A percentile compares a stretch with the other conserved stretches of the same genome.
phyloP scores from a whole-genome alignment of 2,329 filamentous ascomycete genomes.

The Phaeosphaeriaceae sp. region DNA sequence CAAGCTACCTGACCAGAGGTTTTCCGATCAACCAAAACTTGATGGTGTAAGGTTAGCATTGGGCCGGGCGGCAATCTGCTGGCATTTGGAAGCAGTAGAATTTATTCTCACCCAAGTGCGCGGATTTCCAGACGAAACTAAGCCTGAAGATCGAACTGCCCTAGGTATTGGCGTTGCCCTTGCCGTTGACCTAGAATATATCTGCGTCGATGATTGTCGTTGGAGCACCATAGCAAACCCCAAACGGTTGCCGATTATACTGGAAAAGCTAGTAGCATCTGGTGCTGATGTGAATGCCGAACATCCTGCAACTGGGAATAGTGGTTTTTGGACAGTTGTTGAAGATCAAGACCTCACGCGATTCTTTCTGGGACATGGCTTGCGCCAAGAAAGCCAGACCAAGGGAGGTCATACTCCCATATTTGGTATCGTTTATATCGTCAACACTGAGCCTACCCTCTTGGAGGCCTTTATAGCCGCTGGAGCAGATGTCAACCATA shows the following conservation, averaged over 20 bases:
- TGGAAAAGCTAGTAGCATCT: background rate
- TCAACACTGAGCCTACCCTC: background rate
- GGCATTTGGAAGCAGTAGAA: conserved; percentile 5
- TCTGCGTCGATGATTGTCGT: conserved; percentile 5
- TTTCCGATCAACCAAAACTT: background rate
- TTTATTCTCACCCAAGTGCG: background rate
- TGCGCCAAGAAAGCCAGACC: conserved; percentile 1
- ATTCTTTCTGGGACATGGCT: too few relatives aligned
- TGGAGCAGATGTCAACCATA: conserved; percentile 5
- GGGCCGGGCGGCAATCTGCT: conserved; percentile 5
- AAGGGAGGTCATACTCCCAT: too few relatives aligned
- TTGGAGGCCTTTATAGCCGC: conserved; percentile 3
- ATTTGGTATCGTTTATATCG: too few relatives aligned
- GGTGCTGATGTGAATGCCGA: too few relatives aligned
- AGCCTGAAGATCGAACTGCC: conserved; percentile 1
- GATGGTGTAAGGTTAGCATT: conserved; percentile 3
- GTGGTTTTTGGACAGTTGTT: too few relatives aligned
- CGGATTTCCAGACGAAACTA: background rate
- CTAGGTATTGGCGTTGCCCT: background rate
- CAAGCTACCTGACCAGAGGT: too few relatives aligned
- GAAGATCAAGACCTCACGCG: too few relatives aligned
- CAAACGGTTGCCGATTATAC: background rate
- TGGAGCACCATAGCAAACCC: background rate
- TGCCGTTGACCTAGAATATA: conserved; percentile 5
- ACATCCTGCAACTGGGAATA: too few relatives aligned